Conservation (phyloP, 345 rosid genomes). For the Lenwebbia sp. region DNA sequence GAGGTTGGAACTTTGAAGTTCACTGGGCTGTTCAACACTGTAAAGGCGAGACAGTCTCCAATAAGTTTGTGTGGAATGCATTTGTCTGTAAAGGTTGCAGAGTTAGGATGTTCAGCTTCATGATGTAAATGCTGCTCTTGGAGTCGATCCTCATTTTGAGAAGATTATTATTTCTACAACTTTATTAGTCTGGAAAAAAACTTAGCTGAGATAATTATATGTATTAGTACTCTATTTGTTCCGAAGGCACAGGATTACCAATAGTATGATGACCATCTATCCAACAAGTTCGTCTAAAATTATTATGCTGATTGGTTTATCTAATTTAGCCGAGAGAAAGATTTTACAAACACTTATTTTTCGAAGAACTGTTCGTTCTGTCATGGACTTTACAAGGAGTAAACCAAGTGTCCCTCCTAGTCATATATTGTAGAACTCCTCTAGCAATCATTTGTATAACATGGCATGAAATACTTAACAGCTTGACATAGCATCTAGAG, state of each 20-base stretch:
- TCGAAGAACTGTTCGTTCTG: not conserved
- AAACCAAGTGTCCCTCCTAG: not conserved
- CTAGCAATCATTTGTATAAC: not conserved
- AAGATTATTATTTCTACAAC: not conserved
- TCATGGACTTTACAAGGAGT: not conserved
- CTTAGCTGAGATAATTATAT: not conserved
- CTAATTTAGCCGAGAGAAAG: not conserved
- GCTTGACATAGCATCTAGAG: not conserved
- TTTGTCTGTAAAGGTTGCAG: too few relatives aligned
- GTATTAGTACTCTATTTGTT: not conserved
- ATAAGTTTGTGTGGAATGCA: too few relatives aligned
- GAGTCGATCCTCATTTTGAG: not conserved
- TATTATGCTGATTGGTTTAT: not conserved
- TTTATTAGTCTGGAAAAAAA: not conserved
- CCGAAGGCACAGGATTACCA: fast-evolving
- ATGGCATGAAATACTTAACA: not conserved
- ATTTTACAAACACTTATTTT: not conserved
- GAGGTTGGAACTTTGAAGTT: too few relatives aligned
- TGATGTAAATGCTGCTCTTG: too few relatives aligned
- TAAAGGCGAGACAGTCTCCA: too few relatives aligned
- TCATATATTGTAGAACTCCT: not conserved
- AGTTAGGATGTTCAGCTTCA: too few relatives aligned
- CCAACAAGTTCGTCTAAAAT: not conserved
- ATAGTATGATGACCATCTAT: not conserved
- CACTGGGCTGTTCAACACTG: too few relatives aligned